phyloP scores from a whole-genome alignment of 371 early-diverging fungal genomes.

The Mucor plumbeus region DNA sequence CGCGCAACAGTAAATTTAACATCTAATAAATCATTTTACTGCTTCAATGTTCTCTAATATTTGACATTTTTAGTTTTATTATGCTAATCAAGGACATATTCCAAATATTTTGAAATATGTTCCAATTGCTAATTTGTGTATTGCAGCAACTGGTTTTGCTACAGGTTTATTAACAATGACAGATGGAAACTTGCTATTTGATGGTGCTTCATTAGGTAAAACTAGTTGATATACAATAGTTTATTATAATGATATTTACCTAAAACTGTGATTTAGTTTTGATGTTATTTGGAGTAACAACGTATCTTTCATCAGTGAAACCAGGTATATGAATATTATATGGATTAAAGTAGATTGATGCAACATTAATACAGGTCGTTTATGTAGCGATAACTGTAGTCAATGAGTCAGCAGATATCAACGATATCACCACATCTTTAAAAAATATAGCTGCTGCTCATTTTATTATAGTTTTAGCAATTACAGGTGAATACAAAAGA shows the following conservation, averaged over 20 bases:
- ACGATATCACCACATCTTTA: slow-evolving; percentile 13
- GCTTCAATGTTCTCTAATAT: background rate
- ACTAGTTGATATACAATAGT: background rate
- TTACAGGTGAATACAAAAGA: slow-evolving; percentile 26
- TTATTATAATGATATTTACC: background rate
- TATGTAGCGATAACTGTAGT: slow-evolving; percentile 2
- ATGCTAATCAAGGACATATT: slow-evolving; percentile 43
- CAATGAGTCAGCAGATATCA: slow-evolving; percentile 8
- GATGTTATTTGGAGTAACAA: slow-evolving; percentile 47
- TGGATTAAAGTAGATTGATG: background rate
- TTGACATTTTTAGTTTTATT: slow-evolving; percentile 35
- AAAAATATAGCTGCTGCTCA: slow-evolving; percentile 56
- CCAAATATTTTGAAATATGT: slow-evolving; percentile 50
- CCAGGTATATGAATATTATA: slow-evolving; percentile 33
- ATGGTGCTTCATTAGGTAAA: slow-evolving; percentile 55
- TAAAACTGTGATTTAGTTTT: slow-evolving; percentile 24
- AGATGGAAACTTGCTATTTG: slow-evolving; percentile 49
- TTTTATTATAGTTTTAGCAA: slow-evolving; percentile 50
- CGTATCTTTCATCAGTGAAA: slow-evolving; percentile 46
- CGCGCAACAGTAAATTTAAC: slow-evolving; percentile 42
- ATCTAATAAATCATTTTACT: background rate
- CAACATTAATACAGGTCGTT: no score
- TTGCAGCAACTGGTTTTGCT: slow-evolving; percentile 47
- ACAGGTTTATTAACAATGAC: slow-evolving; percentile 49
- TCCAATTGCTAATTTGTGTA: slow-evolving; percentile 46